Conservation (phyloP, 108 stramenopile genomes). For the Parmales sp. region DNA sequence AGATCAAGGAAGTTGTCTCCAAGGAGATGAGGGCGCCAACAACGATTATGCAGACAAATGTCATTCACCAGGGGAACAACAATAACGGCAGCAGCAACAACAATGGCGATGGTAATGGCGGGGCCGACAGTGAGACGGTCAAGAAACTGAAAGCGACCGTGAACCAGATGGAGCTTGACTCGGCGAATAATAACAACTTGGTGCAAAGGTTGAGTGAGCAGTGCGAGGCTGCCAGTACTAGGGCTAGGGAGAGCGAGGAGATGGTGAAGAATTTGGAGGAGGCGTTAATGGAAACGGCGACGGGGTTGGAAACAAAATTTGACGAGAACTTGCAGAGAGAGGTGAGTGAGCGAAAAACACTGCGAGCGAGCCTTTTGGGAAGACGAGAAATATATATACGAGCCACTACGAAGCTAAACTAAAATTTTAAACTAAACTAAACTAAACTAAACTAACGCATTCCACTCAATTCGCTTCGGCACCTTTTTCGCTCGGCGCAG, state of each 20-base stretch:
- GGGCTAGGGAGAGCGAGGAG: background rate
- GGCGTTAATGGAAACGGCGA: too few species aligned
- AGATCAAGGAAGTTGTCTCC: background rate
- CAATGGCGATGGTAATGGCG: too few species aligned
- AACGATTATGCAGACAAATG: background rate
- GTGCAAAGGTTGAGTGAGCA: background rate
- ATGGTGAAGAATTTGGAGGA: background rate
- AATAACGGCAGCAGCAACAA: background rate
- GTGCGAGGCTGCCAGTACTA: constrained; percentile 6
- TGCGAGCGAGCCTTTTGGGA: too few species aligned
- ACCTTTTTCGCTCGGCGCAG: too few species aligned
- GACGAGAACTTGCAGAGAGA: too few species aligned
- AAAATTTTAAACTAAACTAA: too few species aligned
- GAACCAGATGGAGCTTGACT: constrained; percentile 2
- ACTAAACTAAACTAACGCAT: too few species aligned
- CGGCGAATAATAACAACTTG: background rate
- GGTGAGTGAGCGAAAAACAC: too few species aligned
- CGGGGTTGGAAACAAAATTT: too few species aligned
- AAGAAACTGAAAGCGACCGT: background rate
- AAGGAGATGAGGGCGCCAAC: background rate
- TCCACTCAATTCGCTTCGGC: too few species aligned
- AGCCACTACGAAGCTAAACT: too few species aligned
- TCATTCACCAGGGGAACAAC: background rate
- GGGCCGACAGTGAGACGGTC: background rate
- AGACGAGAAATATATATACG: too few species aligned